Conservation (phyloP, 192 early-diverging fungal genomes). For the Backusella morwellensis region DNA sequence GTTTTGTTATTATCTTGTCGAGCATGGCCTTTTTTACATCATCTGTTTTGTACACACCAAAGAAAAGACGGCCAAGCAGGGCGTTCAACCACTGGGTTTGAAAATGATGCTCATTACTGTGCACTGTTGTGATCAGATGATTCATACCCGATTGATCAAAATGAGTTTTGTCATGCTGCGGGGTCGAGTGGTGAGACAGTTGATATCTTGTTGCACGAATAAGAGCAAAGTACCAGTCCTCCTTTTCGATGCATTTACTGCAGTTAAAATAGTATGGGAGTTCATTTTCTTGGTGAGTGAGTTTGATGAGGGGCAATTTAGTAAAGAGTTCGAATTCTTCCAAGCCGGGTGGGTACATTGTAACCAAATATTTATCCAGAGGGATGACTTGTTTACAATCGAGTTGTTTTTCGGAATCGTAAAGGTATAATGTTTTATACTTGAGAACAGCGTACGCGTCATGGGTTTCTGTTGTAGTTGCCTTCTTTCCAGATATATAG, state of each 20-base stretch:
- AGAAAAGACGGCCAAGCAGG: slow-evolving; percentile 76
- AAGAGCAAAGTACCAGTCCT: slow-evolving; percentile 88
- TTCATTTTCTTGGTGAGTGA: slow-evolving; percentile 37
- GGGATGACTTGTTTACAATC: slow-evolving; percentile 82
- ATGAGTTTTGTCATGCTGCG: slow-evolving; percentile 36
- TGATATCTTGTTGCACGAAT: slow-evolving; percentile 61
- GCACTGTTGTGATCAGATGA: slow-evolving; percentile 48
- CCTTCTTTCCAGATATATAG: slow-evolving; percentile 40
- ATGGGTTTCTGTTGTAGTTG: slow-evolving; percentile 37
- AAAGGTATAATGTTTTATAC: slow-evolving; percentile 79
- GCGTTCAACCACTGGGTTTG: slow-evolving; percentile 84
- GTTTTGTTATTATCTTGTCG: slow-evolving; percentile 65
- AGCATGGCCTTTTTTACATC: slow-evolving; percentile 59
- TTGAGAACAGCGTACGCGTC: slow-evolving; percentile 74
- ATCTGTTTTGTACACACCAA: slow-evolving; percentile 69
- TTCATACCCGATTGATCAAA: slow-evolving; percentile 47
- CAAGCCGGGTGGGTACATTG: slow-evolving; percentile 46
- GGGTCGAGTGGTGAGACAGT: slow-evolving; percentile 1
- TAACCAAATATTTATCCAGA: slow-evolving; percentile 63
- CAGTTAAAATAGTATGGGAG: slow-evolving; percentile 53
- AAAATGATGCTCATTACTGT: slow-evolving; percentile 57
- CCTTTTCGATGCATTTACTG: slow-evolving; percentile 70
- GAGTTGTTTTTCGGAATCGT: slow-evolving; percentile 71
- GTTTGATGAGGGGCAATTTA: slow-evolving; percentile 51
- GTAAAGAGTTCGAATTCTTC: slow-evolving; percentile 67